Conservation (phyloP, 164 flowering plant species). For the Hamamelis virginiana region DNA sequence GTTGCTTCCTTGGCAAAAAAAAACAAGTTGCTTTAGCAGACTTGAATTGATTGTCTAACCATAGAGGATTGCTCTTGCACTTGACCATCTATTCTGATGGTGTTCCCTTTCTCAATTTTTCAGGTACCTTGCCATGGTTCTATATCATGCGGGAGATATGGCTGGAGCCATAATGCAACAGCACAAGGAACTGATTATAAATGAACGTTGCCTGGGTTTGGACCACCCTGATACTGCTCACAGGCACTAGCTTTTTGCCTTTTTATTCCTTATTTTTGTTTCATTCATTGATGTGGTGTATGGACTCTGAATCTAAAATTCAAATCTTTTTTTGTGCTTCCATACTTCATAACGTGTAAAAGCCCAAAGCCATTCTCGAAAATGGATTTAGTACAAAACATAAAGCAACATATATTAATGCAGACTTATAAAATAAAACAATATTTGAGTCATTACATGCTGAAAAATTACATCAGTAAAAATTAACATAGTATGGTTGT, state of each 20-base stretch:
- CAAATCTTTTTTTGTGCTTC: too few relatives aligned
- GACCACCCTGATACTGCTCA: constrained; percentile 99
- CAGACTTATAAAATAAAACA: too few relatives aligned
- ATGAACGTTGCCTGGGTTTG: constrained; percentile 93
- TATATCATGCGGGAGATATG: constrained; percentile 99
- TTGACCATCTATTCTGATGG: not conserved
- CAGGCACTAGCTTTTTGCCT: constrained; percentile 44
- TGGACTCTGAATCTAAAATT: not conserved
- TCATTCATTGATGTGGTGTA: not conserved
- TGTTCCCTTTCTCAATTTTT: constrained; percentile 14
- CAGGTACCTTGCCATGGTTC: constrained; percentile 98
- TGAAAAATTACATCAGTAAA: too few relatives aligned
- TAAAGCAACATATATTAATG: too few relatives aligned
- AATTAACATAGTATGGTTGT: too few relatives aligned
- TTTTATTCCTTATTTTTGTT: not conserved
- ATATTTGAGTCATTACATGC: too few relatives aligned
- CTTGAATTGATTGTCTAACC: not conserved
- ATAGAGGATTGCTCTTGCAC: not conserved
- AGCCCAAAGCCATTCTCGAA: too few relatives aligned
- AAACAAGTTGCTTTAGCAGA: too few relatives aligned
- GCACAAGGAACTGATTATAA: constrained; percentile 96
- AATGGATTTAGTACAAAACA: too few relatives aligned
- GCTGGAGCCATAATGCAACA: constrained; percentile 98
- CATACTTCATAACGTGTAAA: too few relatives aligned
- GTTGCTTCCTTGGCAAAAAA: too few relatives aligned